These are phyloP conservation scores for Cordyceps tenuipes DNA, from an alignment of 2,329 filamentous ascomycete genomes.

Conservation along the genomic window DNA sequence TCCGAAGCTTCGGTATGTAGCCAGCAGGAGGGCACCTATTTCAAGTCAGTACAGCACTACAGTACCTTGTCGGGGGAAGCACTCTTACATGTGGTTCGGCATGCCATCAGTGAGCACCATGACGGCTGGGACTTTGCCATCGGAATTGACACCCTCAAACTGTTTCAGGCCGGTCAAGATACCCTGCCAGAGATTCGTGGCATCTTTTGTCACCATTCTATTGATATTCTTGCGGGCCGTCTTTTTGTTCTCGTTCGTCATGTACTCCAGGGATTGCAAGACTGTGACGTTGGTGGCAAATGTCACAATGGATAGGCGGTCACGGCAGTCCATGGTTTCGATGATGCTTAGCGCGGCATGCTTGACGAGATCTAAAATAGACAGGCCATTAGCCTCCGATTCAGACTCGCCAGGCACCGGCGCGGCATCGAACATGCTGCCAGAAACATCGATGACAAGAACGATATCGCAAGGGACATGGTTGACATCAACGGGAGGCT, in stretches of 20 bases:
- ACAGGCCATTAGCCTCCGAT: conserved; percentile 40
- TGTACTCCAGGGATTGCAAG: conserved; percentile 38
- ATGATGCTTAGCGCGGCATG: conserved; percentile 51
- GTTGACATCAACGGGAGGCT: conserved; percentile 21
- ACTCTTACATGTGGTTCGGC: conserved; percentile 42
- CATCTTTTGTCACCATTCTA: conserved; percentile 26
- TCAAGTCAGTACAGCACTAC: neutral
- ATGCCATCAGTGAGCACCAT: conserved; percentile 47
- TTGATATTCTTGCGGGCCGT: conserved; percentile 33
- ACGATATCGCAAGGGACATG: conserved; percentile 52
- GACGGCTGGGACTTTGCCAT: conserved; percentile 37
- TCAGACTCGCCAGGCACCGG: conserved; percentile 37
- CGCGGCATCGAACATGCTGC: conserved; percentile 43
- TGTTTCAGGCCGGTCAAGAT: conserved; percentile 41
- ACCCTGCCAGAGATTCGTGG: conserved; percentile 52
- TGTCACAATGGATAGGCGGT: conserved; percentile 50
- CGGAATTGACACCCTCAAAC: conserved; percentile 28
- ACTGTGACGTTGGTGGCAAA: conserved; percentile 37
- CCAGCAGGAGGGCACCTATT: conserved; percentile 39
- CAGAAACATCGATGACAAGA: conserved; percentile 53
- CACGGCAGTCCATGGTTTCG: conserved; percentile 44
- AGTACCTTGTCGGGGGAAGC: neutral
- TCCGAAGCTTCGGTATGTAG: conserved; percentile 46
- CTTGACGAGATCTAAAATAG: conserved; percentile 50
- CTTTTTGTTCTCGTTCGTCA: conserved; percentile 40